These are phyloP conservation scores for Solanum virginianum DNA, from an alignment of 257 asterid genomes.

Conservation along the genomic window DNA sequence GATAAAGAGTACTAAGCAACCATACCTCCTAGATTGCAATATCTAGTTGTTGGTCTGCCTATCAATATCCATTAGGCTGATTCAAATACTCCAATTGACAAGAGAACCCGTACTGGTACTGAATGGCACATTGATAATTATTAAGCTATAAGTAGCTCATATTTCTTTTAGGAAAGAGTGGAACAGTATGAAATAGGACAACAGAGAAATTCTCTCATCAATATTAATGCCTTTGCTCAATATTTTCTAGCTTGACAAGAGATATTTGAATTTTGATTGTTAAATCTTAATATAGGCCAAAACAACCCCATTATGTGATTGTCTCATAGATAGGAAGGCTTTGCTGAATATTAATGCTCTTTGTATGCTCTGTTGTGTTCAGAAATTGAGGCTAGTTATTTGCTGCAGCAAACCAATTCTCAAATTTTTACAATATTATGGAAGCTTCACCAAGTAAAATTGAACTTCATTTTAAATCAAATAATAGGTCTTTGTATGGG, in stretches of 20 bases:
- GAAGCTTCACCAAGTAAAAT: neutral
- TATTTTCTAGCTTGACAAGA: neutral
- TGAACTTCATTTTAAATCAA: neutral
- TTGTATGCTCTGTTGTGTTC: neutral
- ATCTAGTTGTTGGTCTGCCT: neutral
- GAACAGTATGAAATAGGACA: neutral
- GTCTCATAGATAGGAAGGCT: neutral
- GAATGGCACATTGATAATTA: neutral
- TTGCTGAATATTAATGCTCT: neutral
- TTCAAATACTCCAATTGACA: neutral
- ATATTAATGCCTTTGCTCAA: neutral
- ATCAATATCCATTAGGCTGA: neutral
- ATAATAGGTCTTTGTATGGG: neutral
- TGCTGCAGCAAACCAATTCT: neutral
- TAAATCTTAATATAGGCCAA: neutral
- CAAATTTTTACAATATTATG: neutral
- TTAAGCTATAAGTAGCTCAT: neutral
- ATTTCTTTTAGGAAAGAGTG: neutral
- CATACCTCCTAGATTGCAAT: neutral
- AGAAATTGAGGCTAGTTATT: neutral
- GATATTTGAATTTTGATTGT: neutral
- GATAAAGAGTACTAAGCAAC: neutral
- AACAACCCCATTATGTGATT: neutral
- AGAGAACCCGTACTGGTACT: neutral
- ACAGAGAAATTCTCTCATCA: neutral